phyloP scores from a whole-genome alignment of 106 monocot species.

The Dactylorhiza incarnata region DNA sequence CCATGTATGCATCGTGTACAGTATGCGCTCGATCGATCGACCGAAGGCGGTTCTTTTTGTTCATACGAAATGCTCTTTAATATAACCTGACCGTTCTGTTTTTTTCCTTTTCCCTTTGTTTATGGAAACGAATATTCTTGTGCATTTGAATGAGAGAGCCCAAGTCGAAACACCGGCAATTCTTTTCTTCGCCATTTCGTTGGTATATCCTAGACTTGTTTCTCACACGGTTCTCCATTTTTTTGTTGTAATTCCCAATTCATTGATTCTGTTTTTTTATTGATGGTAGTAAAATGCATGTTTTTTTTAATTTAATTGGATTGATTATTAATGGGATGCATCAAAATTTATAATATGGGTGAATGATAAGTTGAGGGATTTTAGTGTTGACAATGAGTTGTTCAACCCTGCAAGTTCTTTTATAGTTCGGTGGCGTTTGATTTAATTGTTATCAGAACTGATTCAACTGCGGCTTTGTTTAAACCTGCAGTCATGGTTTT shows the following conservation, averaged over 20 bases:
- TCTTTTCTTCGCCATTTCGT: background rate
- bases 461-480: too few relatives aligned
- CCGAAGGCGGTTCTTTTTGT: constrained; percentile 1
- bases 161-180: background rate
- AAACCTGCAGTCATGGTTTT: too few relatives aligned
- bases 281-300: background rate
- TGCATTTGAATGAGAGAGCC: background rate
- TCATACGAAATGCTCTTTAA: background rate
- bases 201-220: background rate
- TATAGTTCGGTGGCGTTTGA: too few relatives aligned
- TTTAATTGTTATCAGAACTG: too few relatives aligned
- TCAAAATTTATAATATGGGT: too few relatives aligned
- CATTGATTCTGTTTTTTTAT: background rate
- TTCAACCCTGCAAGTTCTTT: too few relatives aligned
- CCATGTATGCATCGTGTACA: constrained; percentile 1
- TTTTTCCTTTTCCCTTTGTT: background rate
- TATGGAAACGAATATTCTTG: background rate
- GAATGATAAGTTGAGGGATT: too few relatives aligned
- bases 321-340: background rate
- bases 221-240: background rate
- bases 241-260: background rate
- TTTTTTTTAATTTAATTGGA: background rate
- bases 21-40: background rate
- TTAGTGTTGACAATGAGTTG: too few relatives aligned
- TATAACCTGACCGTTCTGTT: too few relatives aligned